Conservation (phyloP, 2,329 filamentous ascomycete genomes). For the Penicillium sp. region DNA sequence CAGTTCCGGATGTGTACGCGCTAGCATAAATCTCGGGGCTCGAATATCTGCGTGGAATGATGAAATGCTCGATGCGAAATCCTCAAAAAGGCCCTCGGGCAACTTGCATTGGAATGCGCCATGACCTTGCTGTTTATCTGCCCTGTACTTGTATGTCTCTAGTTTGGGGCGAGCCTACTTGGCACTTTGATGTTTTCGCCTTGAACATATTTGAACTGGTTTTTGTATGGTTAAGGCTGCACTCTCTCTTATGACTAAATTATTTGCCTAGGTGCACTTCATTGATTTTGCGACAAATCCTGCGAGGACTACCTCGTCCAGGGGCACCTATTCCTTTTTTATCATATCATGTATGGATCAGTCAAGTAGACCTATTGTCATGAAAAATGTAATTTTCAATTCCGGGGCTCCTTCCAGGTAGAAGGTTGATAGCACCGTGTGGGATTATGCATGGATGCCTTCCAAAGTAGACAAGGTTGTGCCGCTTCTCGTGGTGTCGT, state of each 20-base stretch:
- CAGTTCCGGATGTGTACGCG: background rate
- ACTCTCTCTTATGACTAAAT: background rate
- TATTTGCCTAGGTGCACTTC: background rate
- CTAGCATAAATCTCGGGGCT: conserved; percentile 2
- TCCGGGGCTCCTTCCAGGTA: too few species aligned
- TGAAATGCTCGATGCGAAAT: conserved; percentile 21
- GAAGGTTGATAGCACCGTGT: too few species aligned
- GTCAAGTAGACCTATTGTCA: too few species aligned
- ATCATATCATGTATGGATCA: too few species aligned
- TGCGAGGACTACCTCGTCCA: background rate
- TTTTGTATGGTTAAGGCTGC: background rate
- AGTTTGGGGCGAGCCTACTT: background rate
- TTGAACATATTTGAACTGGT: conserved; percentile 1
- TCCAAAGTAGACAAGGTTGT: too few species aligned
- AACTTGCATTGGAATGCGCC: conserved; percentile 22
- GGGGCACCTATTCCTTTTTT: background rate
- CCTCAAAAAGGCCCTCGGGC: conserved; percentile 14
- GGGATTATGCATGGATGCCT: too few species aligned
- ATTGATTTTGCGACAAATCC: background rate
- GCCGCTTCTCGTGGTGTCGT: too few species aligned
- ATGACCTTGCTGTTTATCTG: conserved; percentile 19
- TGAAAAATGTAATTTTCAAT: too few species aligned
- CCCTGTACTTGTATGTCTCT: conserved; percentile 24
- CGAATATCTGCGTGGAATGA: conserved; percentile 13
- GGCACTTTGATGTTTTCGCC: background rate